These are phyloP conservation scores for Tolypocladium cylindrosporum DNA, from an alignment of 2,329 filamentous ascomycete genomes.

Conservation along the genomic window DNA sequence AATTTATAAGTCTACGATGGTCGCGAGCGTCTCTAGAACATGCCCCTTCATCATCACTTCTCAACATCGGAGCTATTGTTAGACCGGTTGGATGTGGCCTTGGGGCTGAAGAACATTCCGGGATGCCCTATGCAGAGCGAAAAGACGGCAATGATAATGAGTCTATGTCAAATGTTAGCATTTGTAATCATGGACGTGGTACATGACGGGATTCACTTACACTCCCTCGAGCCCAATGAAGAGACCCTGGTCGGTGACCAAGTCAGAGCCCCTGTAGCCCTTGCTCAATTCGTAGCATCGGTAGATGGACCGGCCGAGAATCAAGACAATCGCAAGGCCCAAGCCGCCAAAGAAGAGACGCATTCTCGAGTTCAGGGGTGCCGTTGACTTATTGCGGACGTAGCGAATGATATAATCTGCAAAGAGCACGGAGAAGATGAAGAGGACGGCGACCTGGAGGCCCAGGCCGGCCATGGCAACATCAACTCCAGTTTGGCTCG, in stretches of 20 bases:
- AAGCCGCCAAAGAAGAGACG: slow-evolving; percentile 41
- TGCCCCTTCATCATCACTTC: background rate
- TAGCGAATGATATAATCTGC: slow-evolving; percentile 37
- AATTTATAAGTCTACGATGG: background rate
- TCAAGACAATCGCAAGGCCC: slow-evolving; percentile 42
- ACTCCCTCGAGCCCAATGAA: slow-evolving; percentile 46
- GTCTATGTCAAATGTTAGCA: slow-evolving; percentile 11
- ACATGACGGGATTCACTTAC: slow-evolving; percentile 14
- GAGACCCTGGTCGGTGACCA: slow-evolving; percentile 39
- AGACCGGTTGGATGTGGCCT: background rate
- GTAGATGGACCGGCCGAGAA: slow-evolving; percentile 52
- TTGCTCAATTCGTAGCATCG: slow-evolving; percentile 55
- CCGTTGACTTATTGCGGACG: slow-evolving; percentile 11
- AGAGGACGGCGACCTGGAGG: slow-evolving; percentile 47
- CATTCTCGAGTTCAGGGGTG: slow-evolving; percentile 12
- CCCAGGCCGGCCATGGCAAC: slow-evolving; percentile 39
- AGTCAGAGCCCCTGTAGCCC: slow-evolving; percentile 43
- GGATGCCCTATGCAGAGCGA: slow-evolving; percentile 28
- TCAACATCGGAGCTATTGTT: background rate
- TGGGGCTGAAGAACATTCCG: slow-evolving; percentile 11
- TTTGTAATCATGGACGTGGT: background rate
- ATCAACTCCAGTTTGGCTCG: slow-evolving; percentile 29
- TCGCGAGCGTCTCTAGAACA: background rate
- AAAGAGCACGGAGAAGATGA: slow-evolving; percentile 38
- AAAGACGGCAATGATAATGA: slow-evolving; percentile 24